Evolutionary conservation across 2,329 filamentous ascomycete genomes (phyloP), one percentile per base, ranked within the genome.

Genomic region (Fusarium sp.): DNA sequence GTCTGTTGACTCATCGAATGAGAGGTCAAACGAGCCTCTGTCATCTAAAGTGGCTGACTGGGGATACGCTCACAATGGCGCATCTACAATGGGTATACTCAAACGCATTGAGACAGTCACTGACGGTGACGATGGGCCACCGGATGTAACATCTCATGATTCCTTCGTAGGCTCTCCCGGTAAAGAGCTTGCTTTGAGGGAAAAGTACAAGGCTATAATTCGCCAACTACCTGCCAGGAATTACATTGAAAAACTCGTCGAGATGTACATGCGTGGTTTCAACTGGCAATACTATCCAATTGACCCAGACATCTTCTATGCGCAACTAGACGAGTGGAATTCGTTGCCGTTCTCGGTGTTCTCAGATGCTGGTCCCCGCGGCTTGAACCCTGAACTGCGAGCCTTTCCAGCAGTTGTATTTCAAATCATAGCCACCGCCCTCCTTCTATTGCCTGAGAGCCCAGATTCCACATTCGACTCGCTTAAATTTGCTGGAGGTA

Each of bases 361-460:
- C 9, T 83, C 84, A 4, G 83, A 83, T 10, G 81, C 83, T 18
- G 87, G 87, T 0, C 87, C 88, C 0, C 82, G 85, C 45, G 85
- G 84, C 8, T 79, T 90, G 31, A 79, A 84, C 5, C 82, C 84
- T 0, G 85, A 88, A 65, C 76, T 90, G 64, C 82, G 86, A 54
- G 86, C 85, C 8, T 90, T 91, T 62, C 89, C 89, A 2, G 88
- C 88, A 0, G 76, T 91, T 53, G 77, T 91, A 5, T 90, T 91
- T 73, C 87, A 91, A 75, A 82, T 90, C 36, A 77, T 89, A 20
- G 89, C 88, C 7, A 84, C 84, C 7, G 84, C 87, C 20, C 79
- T 91, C 45, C 81, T 91, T 55, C 83, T 86, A 36, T 81, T 90
- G 29, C 85, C 86, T 0, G 80, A 84, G 5, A 82, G 83, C 14